Conservation (phyloP, 257 asterid genomes). For the Verbena officinalis region DNA sequence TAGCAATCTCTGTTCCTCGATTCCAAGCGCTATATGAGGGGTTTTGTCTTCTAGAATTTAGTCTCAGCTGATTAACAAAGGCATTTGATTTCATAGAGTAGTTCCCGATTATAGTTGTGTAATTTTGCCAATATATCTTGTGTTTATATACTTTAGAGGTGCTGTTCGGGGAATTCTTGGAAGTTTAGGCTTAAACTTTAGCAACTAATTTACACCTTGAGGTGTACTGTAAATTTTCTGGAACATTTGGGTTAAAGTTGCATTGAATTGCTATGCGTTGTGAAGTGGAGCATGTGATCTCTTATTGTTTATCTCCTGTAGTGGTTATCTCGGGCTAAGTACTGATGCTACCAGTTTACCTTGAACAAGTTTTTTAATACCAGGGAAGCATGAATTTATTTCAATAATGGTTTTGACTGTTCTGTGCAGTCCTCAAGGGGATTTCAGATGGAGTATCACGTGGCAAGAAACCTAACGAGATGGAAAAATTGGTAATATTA, state of each 20-base stretch:
- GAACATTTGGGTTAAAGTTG: neutral
- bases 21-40: neutral
- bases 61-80: neutral
- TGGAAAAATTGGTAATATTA: conserved; percentile 62
- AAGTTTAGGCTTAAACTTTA: neutral
- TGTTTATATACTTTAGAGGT: conserved; percentile 1
- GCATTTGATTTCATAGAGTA: neutral
- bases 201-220: neutral
- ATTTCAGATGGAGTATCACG: conserved; percentile 88
- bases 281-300: conserved; percentile 1
- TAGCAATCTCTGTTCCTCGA: neutral
- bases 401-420: conserved; percentile 20
- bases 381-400: conserved; percentile 5
- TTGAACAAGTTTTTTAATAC: conserved; percentile 4
- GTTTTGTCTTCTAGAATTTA: conserved; percentile 12
- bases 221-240: neutral
- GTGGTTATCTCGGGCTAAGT: conserved; percentile 8
- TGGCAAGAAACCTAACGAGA: conserved; percentile 80
- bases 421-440: conserved; percentile 77
- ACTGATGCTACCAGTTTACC: conserved; percentile 10
- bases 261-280: neutral
- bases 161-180: neutral
- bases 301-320: neutral
- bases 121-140: neutral
- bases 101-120: neutral